Conservation (phyloP, 495 filamentous ascomycete genomes). For the Pyrenula massariospora region DNA sequence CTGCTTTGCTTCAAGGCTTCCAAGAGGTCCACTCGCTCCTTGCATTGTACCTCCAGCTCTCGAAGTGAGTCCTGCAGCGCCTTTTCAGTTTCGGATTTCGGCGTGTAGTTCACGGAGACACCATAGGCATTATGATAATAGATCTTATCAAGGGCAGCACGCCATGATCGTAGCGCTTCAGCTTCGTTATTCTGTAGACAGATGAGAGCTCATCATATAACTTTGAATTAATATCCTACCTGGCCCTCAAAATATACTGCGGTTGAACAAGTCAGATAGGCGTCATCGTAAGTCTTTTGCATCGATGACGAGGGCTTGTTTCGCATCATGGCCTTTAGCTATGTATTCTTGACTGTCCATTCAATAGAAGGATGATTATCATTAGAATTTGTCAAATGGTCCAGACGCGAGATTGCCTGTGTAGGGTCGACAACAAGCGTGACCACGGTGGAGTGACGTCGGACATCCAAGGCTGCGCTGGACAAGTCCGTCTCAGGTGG, state of each 20-base stretch:
- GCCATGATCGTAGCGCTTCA: slow-evolving; percentile 90
- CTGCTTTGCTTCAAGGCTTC: slow-evolving; percentile 70
- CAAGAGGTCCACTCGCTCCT: slow-evolving; percentile 82
- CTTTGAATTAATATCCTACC: slow-evolving; percentile 32
- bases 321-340: slow-evolving; percentile 52
- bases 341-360: slow-evolving; percentile 16
- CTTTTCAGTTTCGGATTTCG: slow-evolving; percentile 75
- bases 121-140: slow-evolving; percentile 76
- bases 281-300: slow-evolving; percentile 97
- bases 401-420: no score
- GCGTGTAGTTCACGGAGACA: slow-evolving; percentile 53
- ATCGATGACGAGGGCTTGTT: slow-evolving; percentile 66
- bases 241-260: slow-evolving; percentile 92
- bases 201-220: background rate
- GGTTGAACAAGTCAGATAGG: slow-evolving; percentile 85
- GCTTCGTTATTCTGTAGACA: slow-evolving; percentile 84
- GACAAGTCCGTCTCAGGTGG: background rate
- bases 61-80: slow-evolving; percentile 69
- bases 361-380: slow-evolving; percentile 11
- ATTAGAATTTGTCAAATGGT: no score
- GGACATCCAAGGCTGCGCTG: background rate
- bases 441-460: background rate
- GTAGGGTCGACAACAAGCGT: background rate
- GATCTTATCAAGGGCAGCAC: slow-evolving; percentile 79
- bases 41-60: slow-evolving; percentile 82